Evolutionary conservation across 371 early-diverging fungal species (phyloP).

Genomic region (Basidiobolus heterosporus): DNA sequence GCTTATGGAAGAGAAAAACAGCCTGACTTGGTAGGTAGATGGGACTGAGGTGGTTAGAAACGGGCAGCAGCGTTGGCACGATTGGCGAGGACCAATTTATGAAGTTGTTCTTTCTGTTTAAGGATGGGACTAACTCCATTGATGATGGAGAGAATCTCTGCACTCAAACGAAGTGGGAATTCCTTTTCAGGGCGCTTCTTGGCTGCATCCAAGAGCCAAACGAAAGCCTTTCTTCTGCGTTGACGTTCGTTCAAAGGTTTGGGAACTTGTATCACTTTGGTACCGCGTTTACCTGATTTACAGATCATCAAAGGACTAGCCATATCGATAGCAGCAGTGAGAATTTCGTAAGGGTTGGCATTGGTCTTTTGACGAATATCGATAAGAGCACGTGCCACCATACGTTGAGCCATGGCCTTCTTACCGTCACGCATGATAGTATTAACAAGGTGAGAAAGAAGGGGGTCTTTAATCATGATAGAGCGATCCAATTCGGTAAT

Average conservation of each 20-base stretch:
- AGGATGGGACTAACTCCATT: slow-evolving; percentile 56
- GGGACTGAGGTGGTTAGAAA: too few relatives aligned
- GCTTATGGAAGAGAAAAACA: too few relatives aligned
- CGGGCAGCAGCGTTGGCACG: slow-evolving; percentile 38
- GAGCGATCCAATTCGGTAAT: slow-evolving; percentile 7
- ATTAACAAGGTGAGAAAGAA: slow-evolving; percentile 62
- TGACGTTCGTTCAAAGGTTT: slow-evolving; percentile 63
- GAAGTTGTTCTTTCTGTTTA: slow-evolving; percentile 32
- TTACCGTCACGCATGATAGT: slow-evolving; percentile 75
- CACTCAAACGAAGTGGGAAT: slow-evolving; percentile 58
- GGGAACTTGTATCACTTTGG: slow-evolving; percentile 66
- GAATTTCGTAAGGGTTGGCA: slow-evolving; percentile 39
- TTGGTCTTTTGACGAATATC: slow-evolving; percentile 45
- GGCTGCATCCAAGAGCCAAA: slow-evolving; percentile 76
- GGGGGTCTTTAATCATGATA: slow-evolving; percentile 32
- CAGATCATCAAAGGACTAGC: slow-evolving; percentile 64
- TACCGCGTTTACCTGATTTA: slow-evolving; percentile 50
- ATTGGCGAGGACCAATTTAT: slow-evolving; percentile 56
- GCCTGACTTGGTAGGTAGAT: too few relatives aligned
- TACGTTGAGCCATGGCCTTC: slow-evolving; percentile 55
- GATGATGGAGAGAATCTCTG: slow-evolving; percentile 63
- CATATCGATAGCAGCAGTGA: slow-evolving; percentile 55
- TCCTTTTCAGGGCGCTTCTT: slow-evolving; percentile 36
- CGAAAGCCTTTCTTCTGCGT: slow-evolving; percentile 61
- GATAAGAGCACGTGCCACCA: slow-evolving; percentile 46